Base-by-base conservation (phyloP, 2,329 filamentous ascomycete genomes). In the Tolypocladium cylindrosporum region DNA sequence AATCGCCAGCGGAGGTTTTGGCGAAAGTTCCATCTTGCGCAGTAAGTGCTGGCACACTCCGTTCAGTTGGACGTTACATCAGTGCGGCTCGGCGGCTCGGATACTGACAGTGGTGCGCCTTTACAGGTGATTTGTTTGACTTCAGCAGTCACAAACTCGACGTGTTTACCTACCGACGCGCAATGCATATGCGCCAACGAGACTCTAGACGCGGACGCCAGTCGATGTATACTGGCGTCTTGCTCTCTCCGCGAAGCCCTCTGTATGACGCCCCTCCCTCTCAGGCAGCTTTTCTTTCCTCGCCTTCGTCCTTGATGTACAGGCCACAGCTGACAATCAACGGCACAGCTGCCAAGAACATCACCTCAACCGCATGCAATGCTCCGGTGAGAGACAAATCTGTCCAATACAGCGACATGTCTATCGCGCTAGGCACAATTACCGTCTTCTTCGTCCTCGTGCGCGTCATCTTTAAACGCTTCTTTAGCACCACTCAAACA, bases 401-500 rank as follows among this genome's bases (percentile, higher is more conserved):
- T 1, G 41, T 7, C 2, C 24, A 57, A 16, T 56, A 54, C 41
- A 37, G 34, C 27, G 37, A 56, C 10, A 51, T 55, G 31, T 36
- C n/a, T 9, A 31, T 59, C n/a, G 36, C 50, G 6, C 31, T 59
- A 0, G 55, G 58, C 48, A 37, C 34, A 6, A 37, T 57, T 11
- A 39, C 61, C 2, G 63, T 70, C n/a, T 62, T 70, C 50, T 68
- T 74, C 54, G 66, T 77, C 16, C 58, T 69, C 4, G 58, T 72
- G 14, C 76, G 77, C 19, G 67, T 76, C 8, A 58, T 64, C 3
- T 70, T 67, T 53, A 70, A 67, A 43, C 62, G 71, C 19, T 66
- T 75, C 31, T 69, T 73, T n/a, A 62, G 66, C 3, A 61, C 65
- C 1, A 70, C 67, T 27, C 57, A 67, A 19, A 61, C 65, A 0